A percentile compares a stretch with the other conserved stretches of the same genome.
These are phyloP conservation scores for Fraxinus albicans DNA, from an alignment of 305 asterid genomes.

Conservation along the genomic window DNA sequence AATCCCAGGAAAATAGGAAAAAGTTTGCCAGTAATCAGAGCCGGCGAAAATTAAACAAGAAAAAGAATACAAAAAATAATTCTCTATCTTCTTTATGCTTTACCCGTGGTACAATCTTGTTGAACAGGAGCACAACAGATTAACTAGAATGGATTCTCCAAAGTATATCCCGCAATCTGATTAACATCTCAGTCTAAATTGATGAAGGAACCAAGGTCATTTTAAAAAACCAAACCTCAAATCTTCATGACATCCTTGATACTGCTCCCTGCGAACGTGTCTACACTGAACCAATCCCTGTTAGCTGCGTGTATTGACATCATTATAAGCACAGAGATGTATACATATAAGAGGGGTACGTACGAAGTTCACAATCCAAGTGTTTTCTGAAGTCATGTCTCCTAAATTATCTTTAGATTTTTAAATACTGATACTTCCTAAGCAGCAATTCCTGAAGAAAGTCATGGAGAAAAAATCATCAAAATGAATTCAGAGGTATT, in stretches of 20 bases:
- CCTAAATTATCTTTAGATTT: conserved; percentile 51
- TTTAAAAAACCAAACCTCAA: conserved; percentile 45
- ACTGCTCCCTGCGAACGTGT: conserved; percentile 31
- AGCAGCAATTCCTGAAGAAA: conserved; percentile 60
- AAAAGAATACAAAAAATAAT: conserved; percentile 24
- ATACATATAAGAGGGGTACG: conserved; percentile 30
- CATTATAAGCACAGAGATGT: conserved; percentile 41
- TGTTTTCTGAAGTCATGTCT: conserved; percentile 37
- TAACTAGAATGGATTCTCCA: conserved; percentile 41
- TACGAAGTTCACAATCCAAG: conserved; percentile 43
- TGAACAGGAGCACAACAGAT: conserved; percentile 45
- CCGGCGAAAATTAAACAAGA: conserved; percentile 30
- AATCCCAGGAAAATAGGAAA: conserved; percentile 38
- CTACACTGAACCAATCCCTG: conserved; percentile 36
- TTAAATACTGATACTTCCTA: conserved; percentile 40
- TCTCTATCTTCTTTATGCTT: conserved; percentile 43
- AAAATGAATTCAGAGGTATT: not conserved
- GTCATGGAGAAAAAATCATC: conserved; percentile 4
- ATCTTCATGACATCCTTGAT: conserved; percentile 43
- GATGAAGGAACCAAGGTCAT: conserved; percentile 48
- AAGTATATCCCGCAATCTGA: conserved; percentile 55
- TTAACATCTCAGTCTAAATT: conserved; percentile 56
- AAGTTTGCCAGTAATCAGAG: conserved; percentile 30
- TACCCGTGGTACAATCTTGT: conserved; percentile 41
- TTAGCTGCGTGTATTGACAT: conserved; percentile 52